A percentile compares a stretch with the other conserved stretches of the same genome.
Conservation (phyloP, 1,284 basidiomycete genomes). For the Microbotryum violaceum region DNA sequence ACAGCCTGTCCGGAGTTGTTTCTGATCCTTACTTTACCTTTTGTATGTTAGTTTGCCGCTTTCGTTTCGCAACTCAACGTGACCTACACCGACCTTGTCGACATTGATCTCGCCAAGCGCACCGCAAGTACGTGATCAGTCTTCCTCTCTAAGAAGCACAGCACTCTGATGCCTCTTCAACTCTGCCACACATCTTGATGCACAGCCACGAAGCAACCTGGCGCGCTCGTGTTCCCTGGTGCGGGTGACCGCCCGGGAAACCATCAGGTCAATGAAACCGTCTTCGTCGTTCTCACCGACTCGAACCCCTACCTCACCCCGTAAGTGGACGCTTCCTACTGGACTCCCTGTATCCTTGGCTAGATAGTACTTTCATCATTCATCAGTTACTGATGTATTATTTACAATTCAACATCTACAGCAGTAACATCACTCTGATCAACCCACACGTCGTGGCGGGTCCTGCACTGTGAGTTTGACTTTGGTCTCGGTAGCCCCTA, state of each 20-base stretch:
- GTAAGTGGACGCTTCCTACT: conserved; percentile 41
- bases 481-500: too few species aligned
- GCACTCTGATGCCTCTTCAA: conserved; percentile 2
- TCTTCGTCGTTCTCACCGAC: conserved; percentile 55
- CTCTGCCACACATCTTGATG: conserved; percentile 14
- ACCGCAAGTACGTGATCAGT: conserved; percentile 27
- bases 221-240: background rate
- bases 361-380: too few species aligned
- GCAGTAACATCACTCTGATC: too few species aligned
- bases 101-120: background rate
- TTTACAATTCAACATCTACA: too few species aligned
- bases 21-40: background rate
- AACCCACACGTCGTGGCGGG: too few species aligned
- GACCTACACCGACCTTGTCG: conserved; percentile 45
- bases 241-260: too few species aligned
- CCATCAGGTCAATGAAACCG: conserved; percentile 45
- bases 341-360: too few species aligned
- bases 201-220: background rate
- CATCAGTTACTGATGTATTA: too few species aligned
- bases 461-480: too few species aligned
- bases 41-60: conserved; percentile 41
- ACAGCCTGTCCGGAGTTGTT: background rate
- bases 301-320: conserved; percentile 52
- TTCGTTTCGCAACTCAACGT: conserved; percentile 58
- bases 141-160: conserved; percentile 43